phyloP scores from a whole-genome alignment of 257 asterid genomes.

The Perilla frutescens region DNA sequence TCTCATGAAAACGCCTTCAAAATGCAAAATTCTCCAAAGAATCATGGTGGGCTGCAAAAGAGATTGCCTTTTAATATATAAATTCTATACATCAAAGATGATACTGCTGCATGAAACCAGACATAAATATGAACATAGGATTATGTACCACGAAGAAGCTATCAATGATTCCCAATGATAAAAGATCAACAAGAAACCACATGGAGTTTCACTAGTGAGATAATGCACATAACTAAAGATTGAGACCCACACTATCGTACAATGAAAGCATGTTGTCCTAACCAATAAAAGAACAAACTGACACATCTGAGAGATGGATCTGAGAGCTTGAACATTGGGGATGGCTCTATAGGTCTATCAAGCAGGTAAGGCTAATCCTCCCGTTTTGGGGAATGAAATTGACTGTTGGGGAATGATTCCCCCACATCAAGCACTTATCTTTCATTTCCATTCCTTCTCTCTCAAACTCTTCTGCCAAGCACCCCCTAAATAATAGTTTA shows the following conservation, averaged over 20 bases:
- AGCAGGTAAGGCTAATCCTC: no score
- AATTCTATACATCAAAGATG: not conserved
- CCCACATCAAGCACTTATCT: no score
- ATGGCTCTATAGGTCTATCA: no score
- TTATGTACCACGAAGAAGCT: not conserved
- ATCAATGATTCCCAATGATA: not conserved
- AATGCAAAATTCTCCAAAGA: conserved; percentile 32
- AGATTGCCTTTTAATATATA: not conserved
- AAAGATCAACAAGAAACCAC: not conserved
- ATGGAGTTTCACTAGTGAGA: not conserved
- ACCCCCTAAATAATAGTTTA: no score
- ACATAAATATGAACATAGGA: not conserved
- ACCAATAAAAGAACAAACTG: not conserved
- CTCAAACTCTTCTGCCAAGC: no score
- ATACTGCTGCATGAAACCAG: not conserved
- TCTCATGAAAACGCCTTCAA: conserved; percentile 16
- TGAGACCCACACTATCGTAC: not conserved
- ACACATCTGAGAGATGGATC: not conserved
- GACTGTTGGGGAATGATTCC: no score
- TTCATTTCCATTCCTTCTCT: no score
- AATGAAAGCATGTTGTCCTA: not conserved
- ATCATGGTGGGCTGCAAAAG: conserved; percentile 41
- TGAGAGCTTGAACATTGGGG: no score
- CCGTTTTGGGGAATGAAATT: no score
- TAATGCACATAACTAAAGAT: no score